phyloP scores from a whole-genome alignment of 148 eudicot genomes.

The Talinum fruticosum region DNA sequence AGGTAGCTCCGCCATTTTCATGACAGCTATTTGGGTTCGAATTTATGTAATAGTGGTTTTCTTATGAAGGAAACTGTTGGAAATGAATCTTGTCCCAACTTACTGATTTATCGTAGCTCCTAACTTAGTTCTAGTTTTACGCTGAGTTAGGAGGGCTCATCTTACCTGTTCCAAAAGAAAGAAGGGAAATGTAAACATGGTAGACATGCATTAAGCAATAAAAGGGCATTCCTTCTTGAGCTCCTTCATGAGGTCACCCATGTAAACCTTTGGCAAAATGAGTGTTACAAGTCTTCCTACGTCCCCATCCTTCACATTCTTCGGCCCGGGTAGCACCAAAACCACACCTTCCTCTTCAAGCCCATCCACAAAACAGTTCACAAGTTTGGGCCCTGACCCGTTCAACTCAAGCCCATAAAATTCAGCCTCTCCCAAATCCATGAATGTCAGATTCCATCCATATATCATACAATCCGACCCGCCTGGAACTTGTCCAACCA shows the following conservation, averaged over 20 bases:
- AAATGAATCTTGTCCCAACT: no score
- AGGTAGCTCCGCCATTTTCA: no score
- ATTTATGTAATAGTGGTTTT: no score
- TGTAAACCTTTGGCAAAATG: conserved; percentile 47
- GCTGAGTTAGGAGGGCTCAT: no score
- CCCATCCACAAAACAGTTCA: conserved; percentile 42
- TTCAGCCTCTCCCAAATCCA: conserved; percentile 42
- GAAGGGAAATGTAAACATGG: no score
- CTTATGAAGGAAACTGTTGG: no score
- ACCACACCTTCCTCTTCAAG: conserved; percentile 69
- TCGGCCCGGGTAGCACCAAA: conserved; percentile 47
- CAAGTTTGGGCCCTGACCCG: conserved; percentile 48
- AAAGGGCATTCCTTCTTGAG: conserved; percentile 38
- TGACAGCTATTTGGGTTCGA: no score
- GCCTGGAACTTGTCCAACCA: conserved; percentile 38
- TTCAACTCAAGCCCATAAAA: conserved; percentile 46
- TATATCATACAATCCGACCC: conserved; percentile 50
- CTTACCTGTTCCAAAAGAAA: no score
- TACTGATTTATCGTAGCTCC: no score
- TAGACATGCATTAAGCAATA: not conserved
- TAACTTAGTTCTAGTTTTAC: no score
- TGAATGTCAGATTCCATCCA: conserved; percentile 73
- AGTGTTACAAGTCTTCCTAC: conserved; percentile 50
- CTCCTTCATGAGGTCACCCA: conserved; percentile 41
- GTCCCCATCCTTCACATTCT: not conserved